phyloP scores from a whole-genome alignment of 176 grass and related monocot species.

The Oryza rufipogon region DNA sequence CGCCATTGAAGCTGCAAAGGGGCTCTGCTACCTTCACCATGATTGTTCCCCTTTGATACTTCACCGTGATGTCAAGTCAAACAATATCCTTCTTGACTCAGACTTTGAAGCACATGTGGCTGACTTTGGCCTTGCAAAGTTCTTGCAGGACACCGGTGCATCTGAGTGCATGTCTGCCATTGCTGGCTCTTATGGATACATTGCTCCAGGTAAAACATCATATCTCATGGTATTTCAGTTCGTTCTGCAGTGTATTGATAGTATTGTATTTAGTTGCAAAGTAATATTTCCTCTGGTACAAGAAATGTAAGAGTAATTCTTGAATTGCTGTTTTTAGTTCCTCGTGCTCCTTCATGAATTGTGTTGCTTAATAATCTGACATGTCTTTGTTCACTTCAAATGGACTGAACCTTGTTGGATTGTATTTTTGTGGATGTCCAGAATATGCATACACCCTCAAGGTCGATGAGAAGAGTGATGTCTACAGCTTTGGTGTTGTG shows the following conservation, averaged over 20 bases:
- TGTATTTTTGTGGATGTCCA: conserved; percentile 29
- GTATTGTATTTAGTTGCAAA: background rate
- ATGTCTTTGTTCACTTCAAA: background rate
- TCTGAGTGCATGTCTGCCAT: conserved; percentile 98
- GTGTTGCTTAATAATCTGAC: background rate
- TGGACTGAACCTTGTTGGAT: background rate
- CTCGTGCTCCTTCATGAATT: background rate
- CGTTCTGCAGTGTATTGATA: background rate
- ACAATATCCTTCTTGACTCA: conserved; percentile 94
- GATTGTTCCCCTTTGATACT: conserved; percentile 92
- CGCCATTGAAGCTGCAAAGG: conserved; percentile 88
- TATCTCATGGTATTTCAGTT: background rate
- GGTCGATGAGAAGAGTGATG: conserved; percentile 97
- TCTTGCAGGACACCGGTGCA: conserved; percentile 72
- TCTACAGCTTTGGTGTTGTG: conserved; percentile 98
- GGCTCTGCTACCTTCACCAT: conserved; percentile 97
- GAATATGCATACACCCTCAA: conserved; percentile 98
- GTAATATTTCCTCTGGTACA: background rate
- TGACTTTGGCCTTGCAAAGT: conserved; percentile 86
- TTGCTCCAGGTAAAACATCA: conserved; percentile 76
- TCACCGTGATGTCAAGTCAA: conserved; percentile 95
- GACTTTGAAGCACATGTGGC: conserved; percentile 92
- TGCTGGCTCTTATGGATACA: conserved; percentile 96
- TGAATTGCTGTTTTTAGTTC: background rate
- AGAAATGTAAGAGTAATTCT: background rate